Percentiles rank a stretch among this genome's conserved stretches.
Evolutionary conservation across 192 early-diverging fungal genomes (phyloP).

Genomic region (Linnemannia exigua): DNA sequence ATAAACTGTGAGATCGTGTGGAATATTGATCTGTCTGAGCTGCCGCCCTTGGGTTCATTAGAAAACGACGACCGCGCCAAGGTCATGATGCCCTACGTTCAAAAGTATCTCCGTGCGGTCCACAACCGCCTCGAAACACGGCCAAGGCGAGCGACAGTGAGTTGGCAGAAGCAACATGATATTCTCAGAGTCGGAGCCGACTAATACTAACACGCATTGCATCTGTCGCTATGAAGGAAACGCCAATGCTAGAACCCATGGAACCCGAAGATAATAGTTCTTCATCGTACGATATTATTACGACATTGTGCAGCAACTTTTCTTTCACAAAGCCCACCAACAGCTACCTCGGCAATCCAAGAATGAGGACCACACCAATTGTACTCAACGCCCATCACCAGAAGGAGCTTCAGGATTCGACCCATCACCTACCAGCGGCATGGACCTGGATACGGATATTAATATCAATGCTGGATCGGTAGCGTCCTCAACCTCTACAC

Average conservation of each 20-base stretch:
- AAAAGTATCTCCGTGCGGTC: background rate
- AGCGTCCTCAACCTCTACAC: background rate
- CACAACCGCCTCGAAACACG: background rate
- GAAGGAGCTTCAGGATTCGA: no score
- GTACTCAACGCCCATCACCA: no score
- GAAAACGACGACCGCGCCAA: no score
- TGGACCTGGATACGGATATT: no score
- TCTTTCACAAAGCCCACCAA: background rate
- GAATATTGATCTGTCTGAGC: background rate
- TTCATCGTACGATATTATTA: background rate
- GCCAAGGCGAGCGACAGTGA: no score
- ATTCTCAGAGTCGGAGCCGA: no score
- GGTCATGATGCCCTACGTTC: background rate
- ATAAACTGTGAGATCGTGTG: slow-evolving; percentile 9
- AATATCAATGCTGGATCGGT: no score
- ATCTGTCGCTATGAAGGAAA: background rate
- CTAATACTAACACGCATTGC: slow-evolving; percentile 1
- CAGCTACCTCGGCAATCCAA: background rate
- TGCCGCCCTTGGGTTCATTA: background rate
- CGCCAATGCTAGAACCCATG: background rate
- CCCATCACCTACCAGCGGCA: no score
- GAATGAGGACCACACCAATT: no score
- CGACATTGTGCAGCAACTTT: no score
- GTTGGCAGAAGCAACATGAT: no score
- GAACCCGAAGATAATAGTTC: background rate